Evolutionary conservation across 768 basidiomycete genomes (phyloP).

Genomic region (Lactarius indigo): DNA sequence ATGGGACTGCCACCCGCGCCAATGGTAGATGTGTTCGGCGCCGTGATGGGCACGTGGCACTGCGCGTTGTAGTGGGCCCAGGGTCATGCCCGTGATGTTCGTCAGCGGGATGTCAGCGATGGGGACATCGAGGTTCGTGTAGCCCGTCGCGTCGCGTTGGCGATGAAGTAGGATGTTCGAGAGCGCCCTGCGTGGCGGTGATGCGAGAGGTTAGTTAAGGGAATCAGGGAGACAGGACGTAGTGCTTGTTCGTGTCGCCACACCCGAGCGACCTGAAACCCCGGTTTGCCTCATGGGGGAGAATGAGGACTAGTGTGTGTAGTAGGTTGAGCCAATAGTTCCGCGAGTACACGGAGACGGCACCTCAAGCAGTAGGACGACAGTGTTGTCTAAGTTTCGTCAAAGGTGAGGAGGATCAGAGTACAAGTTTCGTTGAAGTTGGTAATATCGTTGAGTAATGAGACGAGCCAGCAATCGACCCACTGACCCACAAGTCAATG

Average conservation of each 20-base stretch:
- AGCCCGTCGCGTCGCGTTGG: constrained; percentile 42
- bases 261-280: constrained; percentile 58
- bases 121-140: constrained; percentile 38
- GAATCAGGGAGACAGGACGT: constrained; percentile 4
- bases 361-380: constrained; percentile 41
- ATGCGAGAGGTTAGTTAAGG: background rate
- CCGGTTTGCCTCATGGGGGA: constrained; percentile 62
- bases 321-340: constrained; percentile 50
- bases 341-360: constrained; percentile 42
- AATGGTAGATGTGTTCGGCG: constrained; percentile 38
- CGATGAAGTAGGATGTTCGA: constrained; percentile 51
- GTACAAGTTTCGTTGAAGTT: constrained; percentile 54
- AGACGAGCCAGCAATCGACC: constrained; percentile 49
- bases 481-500: constrained; percentile 43
- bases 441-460: constrained; percentile 46
- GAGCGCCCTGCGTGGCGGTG: constrained; percentile 29
- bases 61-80: constrained; percentile 44
- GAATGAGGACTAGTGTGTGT: constrained; percentile 58
- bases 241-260: constrained; percentile 51
- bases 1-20: constrained; percentile 42
- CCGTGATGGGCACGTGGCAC: constrained; percentile 38
- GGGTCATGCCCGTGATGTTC: constrained; percentile 42
- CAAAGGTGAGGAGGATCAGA: constrained; percentile 59
- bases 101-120: constrained; percentile 32
- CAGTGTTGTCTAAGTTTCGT: constrained; percentile 49